Base-by-base conservation (phyloP, 768 basidiomycete genomes). In the Panaeolus cyanescens region DNA sequence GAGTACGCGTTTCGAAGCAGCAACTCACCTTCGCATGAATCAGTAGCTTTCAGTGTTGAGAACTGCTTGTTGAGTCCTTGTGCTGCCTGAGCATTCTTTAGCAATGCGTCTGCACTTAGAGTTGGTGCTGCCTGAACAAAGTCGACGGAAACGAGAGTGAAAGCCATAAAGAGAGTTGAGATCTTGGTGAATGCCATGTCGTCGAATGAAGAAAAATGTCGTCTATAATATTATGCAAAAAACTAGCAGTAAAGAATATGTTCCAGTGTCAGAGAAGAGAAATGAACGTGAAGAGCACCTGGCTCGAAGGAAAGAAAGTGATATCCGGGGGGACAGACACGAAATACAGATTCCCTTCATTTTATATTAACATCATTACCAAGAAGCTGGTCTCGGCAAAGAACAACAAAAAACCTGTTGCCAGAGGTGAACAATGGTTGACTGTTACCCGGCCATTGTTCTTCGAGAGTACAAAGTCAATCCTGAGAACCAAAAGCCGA, bases 31-130 rank as follows among this genome's bases (percentile, higher is more conserved):
- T 73, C 72, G 69, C 87, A 88, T 3, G 80, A 32, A 59, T 82
- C 83, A 0, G 74, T 72, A 1, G 62, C 59, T 1, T 77, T 81
- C 22, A 85, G 45, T 6, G 61, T 71, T 60, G 71, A 63, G 62
- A 84, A 88, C 50, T 80, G 70, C 1, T 72, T 67, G 62, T 89
- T 89, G 30, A 84, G 74, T 31, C 72, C 66, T 65, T 87, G 85
- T 0, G 87, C 86, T 36, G 73, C 68, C 62, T 77, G 74, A 13
- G 78, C 86, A 63, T 86, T 87, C 55, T 76, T 66, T 5, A 78
- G 70, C 22, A 86, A 77, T n/a, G 77, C 77, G 25, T 71, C 62
- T 56, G 77, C 68, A 67, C 82, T 79, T 30, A 80, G 67, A 5
- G 75, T 57, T 2, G 81, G 78, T 10, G 73, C 75, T 34, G 71